A percentile compares a stretch with the other conserved stretches of the same genome.
phyloP scores from a whole-genome alignment of 164 flowering plant genomes.

The Santalum album region DNA sequence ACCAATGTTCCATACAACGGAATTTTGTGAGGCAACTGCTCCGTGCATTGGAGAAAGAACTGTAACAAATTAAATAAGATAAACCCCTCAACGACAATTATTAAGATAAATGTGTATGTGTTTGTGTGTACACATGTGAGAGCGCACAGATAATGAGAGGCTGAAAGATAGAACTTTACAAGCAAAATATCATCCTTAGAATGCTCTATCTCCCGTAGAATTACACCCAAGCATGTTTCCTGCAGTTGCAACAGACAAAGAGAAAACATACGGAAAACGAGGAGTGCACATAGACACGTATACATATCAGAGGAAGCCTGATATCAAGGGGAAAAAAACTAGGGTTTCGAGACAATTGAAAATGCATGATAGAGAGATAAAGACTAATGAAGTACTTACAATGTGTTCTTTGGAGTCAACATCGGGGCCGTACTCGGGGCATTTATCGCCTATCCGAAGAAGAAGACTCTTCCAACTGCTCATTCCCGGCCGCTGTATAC shows the following conservation, averaged over 20 bases:
- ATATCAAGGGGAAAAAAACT: constrained; percentile 5
- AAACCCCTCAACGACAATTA: constrained; percentile 1
- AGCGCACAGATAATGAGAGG: too few species aligned
- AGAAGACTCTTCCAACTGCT: constrained; percentile 76
- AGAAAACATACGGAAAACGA: too few species aligned
- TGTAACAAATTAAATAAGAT: constrained; percentile 22
- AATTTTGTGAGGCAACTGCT: constrained; percentile 93
- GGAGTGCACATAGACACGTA: not conserved
- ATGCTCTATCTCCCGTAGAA: constrained; percentile 76
- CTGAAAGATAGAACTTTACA: constrained; percentile 24
- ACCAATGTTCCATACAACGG: constrained; percentile 93
- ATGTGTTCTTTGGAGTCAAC: constrained; percentile 87
- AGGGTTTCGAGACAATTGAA: constrained; percentile 5
- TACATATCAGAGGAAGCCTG: constrained; percentile 1
- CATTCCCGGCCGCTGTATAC: constrained; percentile 16
- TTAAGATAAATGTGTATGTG: too few species aligned
- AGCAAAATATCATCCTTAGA: constrained; percentile 42
- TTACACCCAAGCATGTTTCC: constrained; percentile 66
- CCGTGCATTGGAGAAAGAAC: constrained; percentile 82
- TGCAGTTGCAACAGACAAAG: constrained; percentile 23
- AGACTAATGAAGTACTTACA: constrained; percentile 26
- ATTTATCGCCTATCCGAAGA: constrained; percentile 85
- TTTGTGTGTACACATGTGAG: too few species aligned
- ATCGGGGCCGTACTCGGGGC: constrained; percentile 63
- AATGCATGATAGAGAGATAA: not conserved